Conservation (phyloP, 495 filamentous ascomycete genomes). For the Ramalina intermedia region DNA sequence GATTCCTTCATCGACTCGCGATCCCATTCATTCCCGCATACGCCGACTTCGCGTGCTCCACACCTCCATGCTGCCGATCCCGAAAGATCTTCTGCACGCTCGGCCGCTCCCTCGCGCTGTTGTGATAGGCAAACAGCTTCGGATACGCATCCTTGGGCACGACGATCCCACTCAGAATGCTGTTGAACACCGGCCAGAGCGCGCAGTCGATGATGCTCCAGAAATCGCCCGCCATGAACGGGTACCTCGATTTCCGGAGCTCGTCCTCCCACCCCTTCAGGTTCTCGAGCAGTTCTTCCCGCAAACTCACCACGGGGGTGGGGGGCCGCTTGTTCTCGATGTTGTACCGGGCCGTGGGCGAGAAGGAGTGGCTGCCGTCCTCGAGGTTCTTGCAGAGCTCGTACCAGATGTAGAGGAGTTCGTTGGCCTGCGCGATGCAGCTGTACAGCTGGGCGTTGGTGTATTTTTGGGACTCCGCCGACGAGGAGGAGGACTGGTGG, state of each 20-base stretch:
- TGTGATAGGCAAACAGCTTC: slow-evolving; percentile 40
- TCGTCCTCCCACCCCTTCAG: slow-evolving; percentile 36
- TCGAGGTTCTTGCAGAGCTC: slow-evolving; percentile 9
- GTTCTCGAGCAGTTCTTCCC: slow-evolving; percentile 19
- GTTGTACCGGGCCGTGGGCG: slow-evolving; percentile 4
- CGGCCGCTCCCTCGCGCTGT: slow-evolving; percentile 32
- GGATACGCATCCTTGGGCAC: slow-evolving; percentile 22
- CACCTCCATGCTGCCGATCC: not conserved
- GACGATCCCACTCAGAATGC: slow-evolving; percentile 29
- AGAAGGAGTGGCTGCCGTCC: not conserved
- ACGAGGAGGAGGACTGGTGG: slow-evolving; percentile 19
- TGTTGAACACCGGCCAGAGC: slow-evolving; percentile 54
- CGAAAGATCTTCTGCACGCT: slow-evolving; percentile 24
- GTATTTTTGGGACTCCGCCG: slow-evolving; percentile 6
- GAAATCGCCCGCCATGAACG: slow-evolving; percentile 32
- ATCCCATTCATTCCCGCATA: too few relatives aligned
- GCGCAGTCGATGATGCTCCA: slow-evolving; percentile 56
- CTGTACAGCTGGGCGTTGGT: slow-evolving; percentile 22
- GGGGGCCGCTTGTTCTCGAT: slow-evolving; percentile 6
- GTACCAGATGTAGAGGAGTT: slow-evolving; percentile 25
- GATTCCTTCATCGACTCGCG: too few relatives aligned
- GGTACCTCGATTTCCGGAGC: slow-evolving; percentile 32
- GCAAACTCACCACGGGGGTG: slow-evolving; percentile 4
- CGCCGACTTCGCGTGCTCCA: too few relatives aligned
- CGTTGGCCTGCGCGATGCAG: slow-evolving; percentile 25